phyloP scores from a whole-genome alignment of 1,139 yeast genomes.

The Suhomyces wounanorum region DNA sequence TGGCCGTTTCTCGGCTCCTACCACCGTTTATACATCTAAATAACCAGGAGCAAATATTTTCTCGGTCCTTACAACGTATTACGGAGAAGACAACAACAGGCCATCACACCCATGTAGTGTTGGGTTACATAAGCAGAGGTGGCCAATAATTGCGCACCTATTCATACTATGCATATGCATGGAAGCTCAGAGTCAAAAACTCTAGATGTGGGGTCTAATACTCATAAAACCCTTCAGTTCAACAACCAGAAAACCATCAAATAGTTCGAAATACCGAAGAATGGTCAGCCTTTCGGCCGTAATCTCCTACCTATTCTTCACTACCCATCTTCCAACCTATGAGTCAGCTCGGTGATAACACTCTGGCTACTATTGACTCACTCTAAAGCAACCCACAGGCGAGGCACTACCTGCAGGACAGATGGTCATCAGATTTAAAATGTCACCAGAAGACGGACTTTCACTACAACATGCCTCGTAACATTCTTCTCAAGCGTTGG shows the following conservation, averaged over 20 bases:
- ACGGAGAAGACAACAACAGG: too few species aligned
- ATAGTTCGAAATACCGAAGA: too few species aligned
- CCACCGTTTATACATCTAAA: too few species aligned
- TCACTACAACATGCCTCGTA: conserved; percentile 7
- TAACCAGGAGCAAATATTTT: too few species aligned
- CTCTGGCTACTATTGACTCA: not conserved
- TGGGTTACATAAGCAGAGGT: not conserved
- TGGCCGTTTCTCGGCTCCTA: too few species aligned
- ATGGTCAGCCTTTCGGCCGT: not conserved
- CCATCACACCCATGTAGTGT: too few species aligned
- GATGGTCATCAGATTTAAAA: conserved; percentile 8
- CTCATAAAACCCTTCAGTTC: too few species aligned
- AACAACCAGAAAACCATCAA: too few species aligned
- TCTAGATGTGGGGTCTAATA: too few species aligned
- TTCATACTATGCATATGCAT: not conserved
- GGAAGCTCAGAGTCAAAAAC: not conserved
- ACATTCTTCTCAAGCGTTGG: conserved; percentile 13
- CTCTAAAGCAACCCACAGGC: conserved; percentile 2
- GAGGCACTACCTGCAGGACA: conserved; percentile 5
- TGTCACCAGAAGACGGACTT: not conserved
- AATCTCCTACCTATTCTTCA: too few species aligned
- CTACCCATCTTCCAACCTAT: not conserved
- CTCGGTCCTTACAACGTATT: too few species aligned
- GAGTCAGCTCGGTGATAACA: not conserved
- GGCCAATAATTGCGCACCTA: not conserved